Base-by-base conservation (phyloP, 2,329 filamentous ascomycete genomes). In the Aspergillus jensenii region DNA sequence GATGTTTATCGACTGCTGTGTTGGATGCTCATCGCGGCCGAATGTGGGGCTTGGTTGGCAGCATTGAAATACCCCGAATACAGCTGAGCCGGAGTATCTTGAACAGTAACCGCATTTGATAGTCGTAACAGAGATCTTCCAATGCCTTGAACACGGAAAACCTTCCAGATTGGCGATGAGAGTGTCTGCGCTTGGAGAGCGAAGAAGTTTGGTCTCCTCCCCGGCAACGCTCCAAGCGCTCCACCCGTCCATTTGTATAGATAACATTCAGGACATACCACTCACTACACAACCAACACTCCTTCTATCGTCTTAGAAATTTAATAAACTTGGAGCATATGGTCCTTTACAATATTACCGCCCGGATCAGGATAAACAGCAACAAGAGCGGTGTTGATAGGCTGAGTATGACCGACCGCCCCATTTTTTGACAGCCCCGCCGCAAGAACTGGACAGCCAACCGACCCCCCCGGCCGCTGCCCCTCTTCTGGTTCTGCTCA, bases 401-500 rank as follows among this genome's bases (percentile, higher is more conserved):
- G 50, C 50, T 52, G 50, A 52, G 50, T 52, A 56, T 43, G 53
- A 19, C 17, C 41, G 43, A 41, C 43, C 33, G 53, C 53, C 54
- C 47, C 46, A 56, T 56, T 39, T 48, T 31, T 41, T 6, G 49
- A 31, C 54, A 55, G 56, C 53, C 56, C 49, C 60, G 55, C 58
- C 27, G 27, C 27, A 31, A 31, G 27, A 31, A 31, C 27, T 31
- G 27, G 27, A 31, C 27, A 31, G 9, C 27, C 27, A 31, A 37
- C 35, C 35, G 35, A 14, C 35, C 35, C 35, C 35, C 12, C 35
- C 14, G 33, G 9, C 33, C 33, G 14, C 35, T 37, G 52, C 57
- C 56, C 52, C 58, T 60, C 56, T 55, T 55, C 43, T 57, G 48
- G 12, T 37, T 46, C 52, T 61, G 48, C 49, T 41, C 39, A 41